These are phyloP conservation scores for Aspergillus piperis DNA, from an alignment of 2,329 filamentous ascomycete species.

Conservation along the genomic window DNA sequence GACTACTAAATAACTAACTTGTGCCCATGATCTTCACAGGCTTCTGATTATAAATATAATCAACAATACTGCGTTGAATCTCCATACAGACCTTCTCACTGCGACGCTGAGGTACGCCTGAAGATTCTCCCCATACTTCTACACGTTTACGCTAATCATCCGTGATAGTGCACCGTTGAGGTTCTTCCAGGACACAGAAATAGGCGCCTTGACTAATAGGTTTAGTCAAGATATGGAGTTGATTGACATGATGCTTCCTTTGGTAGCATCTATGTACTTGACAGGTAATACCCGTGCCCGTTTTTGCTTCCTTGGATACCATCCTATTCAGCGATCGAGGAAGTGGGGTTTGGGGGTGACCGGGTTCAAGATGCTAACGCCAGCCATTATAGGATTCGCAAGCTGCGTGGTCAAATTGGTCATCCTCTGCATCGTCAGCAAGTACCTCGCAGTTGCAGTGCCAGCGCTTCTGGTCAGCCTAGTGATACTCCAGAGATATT, in stretches of 20 bases:
- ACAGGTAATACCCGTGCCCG: too few species aligned
- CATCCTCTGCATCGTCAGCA: neutral
- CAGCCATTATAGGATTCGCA: neutral
- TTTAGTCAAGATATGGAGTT: neutral
- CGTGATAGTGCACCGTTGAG: neutral
- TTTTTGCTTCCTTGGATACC: too few species aligned
- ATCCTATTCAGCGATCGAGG: neutral
- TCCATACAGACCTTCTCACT: too few species aligned
- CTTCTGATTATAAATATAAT: too few species aligned
- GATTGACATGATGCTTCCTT: neutral
- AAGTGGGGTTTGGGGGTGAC: neutral
- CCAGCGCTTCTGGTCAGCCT: neutral
- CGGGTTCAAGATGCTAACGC: neutral
- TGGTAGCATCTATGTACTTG: neutral
- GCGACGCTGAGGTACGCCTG: too few species aligned
- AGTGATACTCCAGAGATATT: slow-evolving; percentile 2
- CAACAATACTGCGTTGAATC: too few species aligned
- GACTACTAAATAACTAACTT: neutral
- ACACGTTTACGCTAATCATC: too few species aligned
- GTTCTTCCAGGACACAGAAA: neutral
- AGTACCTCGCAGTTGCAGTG: neutral
- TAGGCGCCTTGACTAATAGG: neutral
- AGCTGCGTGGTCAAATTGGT: neutral
- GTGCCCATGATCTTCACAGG: neutral
- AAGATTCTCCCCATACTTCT: too few species aligned